Conservation (phyloP, 2,329 filamentous ascomycete species). For the Penicillium sp. region DNA sequence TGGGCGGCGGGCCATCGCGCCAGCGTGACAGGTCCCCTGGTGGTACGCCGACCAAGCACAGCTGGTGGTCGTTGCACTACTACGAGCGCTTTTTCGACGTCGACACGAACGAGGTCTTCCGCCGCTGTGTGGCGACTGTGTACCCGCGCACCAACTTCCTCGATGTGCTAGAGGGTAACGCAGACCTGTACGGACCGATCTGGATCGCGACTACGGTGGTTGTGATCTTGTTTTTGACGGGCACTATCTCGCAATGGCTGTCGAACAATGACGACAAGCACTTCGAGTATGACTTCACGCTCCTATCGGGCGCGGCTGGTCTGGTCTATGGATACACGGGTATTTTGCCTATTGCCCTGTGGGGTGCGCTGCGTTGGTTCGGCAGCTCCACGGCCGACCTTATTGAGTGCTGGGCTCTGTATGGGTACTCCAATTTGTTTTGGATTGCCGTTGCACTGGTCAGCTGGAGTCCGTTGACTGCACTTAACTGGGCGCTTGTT, state of each 20-base stretch:
- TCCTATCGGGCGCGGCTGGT: constrained; percentile 86
- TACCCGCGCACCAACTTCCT: constrained; percentile 93
- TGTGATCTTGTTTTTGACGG: constrained; percentile 89
- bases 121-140: constrained; percentile 82
- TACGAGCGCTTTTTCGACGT: constrained; percentile 99
- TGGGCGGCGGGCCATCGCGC: constrained; percentile 41
- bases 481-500: constrained; percentile 93
- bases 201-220: constrained; percentile 99
- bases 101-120: constrained; percentile 83
- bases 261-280: constrained; percentile 63
- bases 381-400: constrained; percentile 90
- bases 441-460: constrained; percentile 95
- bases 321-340: constrained; percentile 94
- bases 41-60: constrained; percentile 67
- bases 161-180: constrained; percentile 93
- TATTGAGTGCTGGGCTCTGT: constrained; percentile 91
- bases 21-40: constrained; percentile 41
- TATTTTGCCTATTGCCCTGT: constrained; percentile 79
- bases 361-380: constrained; percentile 89
- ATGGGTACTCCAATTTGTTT: constrained; percentile 94
- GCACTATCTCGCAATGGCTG: constrained; percentile 90
- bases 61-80: constrained; percentile 88
- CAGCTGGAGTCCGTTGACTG: constrained; percentile 79
- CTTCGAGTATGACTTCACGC: constrained; percentile 87
- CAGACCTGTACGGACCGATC: constrained; percentile 93